Base-by-base conservation (phyloP, 352 stramenopile genomes). In the Phytopythium oedochilum region DNA sequence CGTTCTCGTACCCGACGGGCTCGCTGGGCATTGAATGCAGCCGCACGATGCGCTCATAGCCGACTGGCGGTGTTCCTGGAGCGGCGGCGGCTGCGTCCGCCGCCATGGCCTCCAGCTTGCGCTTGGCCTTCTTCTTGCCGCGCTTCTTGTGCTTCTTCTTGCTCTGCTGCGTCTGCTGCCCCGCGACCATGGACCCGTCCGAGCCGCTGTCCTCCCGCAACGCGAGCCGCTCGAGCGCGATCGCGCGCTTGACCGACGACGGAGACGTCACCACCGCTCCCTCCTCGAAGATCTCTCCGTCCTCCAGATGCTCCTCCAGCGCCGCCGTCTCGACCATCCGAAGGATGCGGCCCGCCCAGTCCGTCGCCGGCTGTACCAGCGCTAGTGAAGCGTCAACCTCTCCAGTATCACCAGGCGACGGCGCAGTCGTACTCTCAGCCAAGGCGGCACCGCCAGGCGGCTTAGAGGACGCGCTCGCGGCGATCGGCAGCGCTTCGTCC, bases 221-320 rank as follows among this genome's bases (percentile, higher is more conserved):
- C n/a, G 62, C 50, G 8, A 61, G 56, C 1, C 62, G 68, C 14
- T 79, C 60, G 20, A 65, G 49, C 9, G 59, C 63, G 55, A 85
- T 78, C 25, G 65, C 55, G 12, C 70, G 61, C 34, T 79, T 84
- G 17, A 83, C 60, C 25, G 68, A 52, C 15, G 63, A 64, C 7
- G 65, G 61, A 14, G 71, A 72, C 42, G 69, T 70, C n/a, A 56
- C 25, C 35, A 64, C 53, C 0, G 56, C 69, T 43, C 76, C 70
- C 75, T 86, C 80, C 67, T 90, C 78, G 47, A 81, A 79, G 49
- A 89, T 89, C 46, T 91, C 81, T 9, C 81, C 83, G 48, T 93
- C 80, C 55, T 90, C 78, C 14, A 88, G 54, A n/a, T 62, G 44
- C 28, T 58, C 58, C 20, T 55, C 50, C 2, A 55, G 43, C 18